Evolutionary conservation across 176 grass and related monocot species (phyloP).

Genomic region (Cenchrus fungigraminus): DNA sequence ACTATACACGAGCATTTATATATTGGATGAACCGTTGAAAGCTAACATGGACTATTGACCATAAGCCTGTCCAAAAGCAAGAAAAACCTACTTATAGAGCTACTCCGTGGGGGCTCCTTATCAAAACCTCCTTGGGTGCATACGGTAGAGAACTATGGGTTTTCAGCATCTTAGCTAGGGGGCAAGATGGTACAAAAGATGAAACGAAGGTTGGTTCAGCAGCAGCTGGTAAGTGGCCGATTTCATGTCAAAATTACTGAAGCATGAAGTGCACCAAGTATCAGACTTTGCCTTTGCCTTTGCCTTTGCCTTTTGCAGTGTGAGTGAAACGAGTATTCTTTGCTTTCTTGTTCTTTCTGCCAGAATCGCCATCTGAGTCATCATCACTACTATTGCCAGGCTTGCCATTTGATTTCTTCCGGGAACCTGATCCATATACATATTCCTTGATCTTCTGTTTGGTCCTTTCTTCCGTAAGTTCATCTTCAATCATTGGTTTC

Average conservation of each 20-base stretch:
- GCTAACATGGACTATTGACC: background rate
- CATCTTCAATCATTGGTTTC: slow-evolving; percentile 62
- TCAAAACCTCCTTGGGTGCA: background rate
- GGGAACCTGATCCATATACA: slow-evolving; percentile 54
- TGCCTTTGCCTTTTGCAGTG: slow-evolving; percentile 56
- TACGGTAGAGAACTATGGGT: background rate
- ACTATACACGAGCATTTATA: background rate
- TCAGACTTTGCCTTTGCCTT: slow-evolving; percentile 65
- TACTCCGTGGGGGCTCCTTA: background rate
- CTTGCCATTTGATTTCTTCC: slow-evolving; percentile 66
- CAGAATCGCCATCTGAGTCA: slow-evolving; percentile 48
- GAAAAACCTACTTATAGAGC: background rate
- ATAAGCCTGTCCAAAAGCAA: slow-evolving; percentile 19
- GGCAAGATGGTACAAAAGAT: slow-evolving; percentile 16
- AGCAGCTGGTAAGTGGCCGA: background rate
- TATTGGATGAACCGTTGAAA: background rate
- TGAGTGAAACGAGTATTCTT: slow-evolving; percentile 65
- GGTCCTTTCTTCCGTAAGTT: slow-evolving; percentile 38
- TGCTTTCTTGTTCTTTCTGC: slow-evolving; percentile 58
- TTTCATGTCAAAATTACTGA: slow-evolving; percentile 26
- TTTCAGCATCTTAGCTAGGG: slow-evolving; percentile 15
- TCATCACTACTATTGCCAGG: slow-evolving; percentile 60
- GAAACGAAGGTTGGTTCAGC: background rate
- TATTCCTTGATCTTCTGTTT: slow-evolving; percentile 71
- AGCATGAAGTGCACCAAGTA: background rate